Evolutionary conservation across 176 grass and related monocot genomes (phyloP).

Genomic region (Sorghum bicolor): DNA sequence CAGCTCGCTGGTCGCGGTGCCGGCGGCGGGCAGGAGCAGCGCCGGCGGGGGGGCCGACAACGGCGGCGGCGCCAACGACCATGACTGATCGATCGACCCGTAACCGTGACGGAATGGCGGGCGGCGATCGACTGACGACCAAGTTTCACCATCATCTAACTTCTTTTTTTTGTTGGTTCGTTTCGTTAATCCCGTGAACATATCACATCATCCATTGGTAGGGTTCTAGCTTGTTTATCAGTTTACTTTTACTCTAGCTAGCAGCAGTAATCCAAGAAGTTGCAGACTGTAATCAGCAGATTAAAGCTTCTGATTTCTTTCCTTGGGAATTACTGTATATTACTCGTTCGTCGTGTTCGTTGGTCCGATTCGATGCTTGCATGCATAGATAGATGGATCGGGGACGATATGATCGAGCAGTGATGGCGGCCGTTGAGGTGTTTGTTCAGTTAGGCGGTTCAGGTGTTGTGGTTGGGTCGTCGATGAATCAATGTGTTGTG

Average conservation of each 20-base stretch:
- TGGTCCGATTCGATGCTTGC: not conserved
- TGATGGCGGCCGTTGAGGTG: not conserved
- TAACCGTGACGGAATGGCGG: not conserved
- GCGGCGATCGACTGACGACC: not conserved
- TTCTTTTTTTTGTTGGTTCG: not conserved
- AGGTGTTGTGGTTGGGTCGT: constrained; percentile 39
- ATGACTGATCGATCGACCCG: not conserved
- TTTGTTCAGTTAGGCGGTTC: constrained; percentile 32
- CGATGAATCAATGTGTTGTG: constrained; percentile 18
- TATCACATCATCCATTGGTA: not conserved
- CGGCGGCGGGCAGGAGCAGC: not conserved
- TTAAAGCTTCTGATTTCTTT: not conserved
- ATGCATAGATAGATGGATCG: not conserved
- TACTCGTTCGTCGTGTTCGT: constrained; percentile 27
- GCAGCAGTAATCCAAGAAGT: not conserved
- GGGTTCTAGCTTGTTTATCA: not conserved
- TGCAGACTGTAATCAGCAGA: not conserved
- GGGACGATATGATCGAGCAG: not conserved
- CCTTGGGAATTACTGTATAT: not conserved
- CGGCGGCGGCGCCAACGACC: not conserved
- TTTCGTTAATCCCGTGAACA: not conserved
- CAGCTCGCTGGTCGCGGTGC: constrained; percentile 1
- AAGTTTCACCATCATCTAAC: not conserved
- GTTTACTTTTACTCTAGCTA: not conserved
- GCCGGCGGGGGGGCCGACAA: not conserved